A percentile compares a stretch with the other conserved stretches of the same genome.
These are phyloP conservation scores for Cardamine chenopodiifolia DNA, from an alignment of 345 rosid genomes.

Conservation along the genomic window DNA sequence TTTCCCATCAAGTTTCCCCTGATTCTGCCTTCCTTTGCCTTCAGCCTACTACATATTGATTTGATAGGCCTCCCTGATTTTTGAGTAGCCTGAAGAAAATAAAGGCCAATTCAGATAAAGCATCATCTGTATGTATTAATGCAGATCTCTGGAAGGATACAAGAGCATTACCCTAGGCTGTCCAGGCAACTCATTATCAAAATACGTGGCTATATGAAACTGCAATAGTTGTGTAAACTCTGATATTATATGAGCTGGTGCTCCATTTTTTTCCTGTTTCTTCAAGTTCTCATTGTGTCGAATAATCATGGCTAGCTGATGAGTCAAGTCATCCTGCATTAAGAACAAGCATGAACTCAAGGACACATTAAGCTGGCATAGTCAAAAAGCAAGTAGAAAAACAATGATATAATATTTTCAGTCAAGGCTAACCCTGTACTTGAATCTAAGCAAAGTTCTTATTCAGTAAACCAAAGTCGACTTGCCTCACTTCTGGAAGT, in stretches of 20 bases:
- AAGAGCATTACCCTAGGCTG: constrained; percentile 80
- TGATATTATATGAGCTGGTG: constrained; percentile 95
- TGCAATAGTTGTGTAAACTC: constrained; percentile 95
- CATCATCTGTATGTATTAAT: background rate
- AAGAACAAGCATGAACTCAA: constrained; percentile 40
- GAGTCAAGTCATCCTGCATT: constrained; percentile 91
- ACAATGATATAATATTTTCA: background rate
- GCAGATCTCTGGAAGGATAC: constrained; percentile 22
- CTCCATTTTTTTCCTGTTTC: constrained; percentile 90
- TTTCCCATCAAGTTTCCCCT: constrained; percentile 98
- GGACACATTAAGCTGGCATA: constrained; percentile 4
- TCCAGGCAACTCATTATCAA: constrained; percentile 98
- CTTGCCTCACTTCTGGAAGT: constrained; percentile 90
- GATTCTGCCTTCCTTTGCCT: constrained; percentile 97
- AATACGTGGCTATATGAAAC: constrained; percentile 92
- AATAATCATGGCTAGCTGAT: constrained; percentile 91
- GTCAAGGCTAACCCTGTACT: constrained; percentile 9
- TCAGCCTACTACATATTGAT: constrained; percentile 93
- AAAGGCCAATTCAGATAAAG: constrained; percentile 25
- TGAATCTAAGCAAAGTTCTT: constrained; percentile 8
- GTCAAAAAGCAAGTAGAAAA: background rate
- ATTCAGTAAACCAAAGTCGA: constrained; percentile 5
- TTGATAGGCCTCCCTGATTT: constrained; percentile 97
- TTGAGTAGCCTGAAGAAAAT: constrained; percentile 83
- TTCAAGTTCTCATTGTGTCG: constrained; percentile 89